These are phyloP conservation scores for Penicillium sp. DNA, from an alignment of 2,329 filamentous ascomycete genomes.

Conservation along the genomic window DNA sequence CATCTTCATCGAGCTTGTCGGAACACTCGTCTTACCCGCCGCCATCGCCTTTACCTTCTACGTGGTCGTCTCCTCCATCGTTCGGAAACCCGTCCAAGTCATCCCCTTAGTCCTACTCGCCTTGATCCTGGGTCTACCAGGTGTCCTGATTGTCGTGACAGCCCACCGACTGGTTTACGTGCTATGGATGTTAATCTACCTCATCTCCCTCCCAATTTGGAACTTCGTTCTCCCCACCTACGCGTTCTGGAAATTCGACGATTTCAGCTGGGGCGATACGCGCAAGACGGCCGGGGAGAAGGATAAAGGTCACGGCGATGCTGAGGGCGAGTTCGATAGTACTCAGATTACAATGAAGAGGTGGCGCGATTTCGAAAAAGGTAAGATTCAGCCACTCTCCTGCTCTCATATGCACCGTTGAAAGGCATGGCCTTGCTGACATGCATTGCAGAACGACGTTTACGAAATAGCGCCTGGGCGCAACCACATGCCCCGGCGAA, in stretches of 20 bases:
- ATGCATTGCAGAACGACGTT: slow-evolving; percentile 40
- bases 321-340: slow-evolving; percentile 95
- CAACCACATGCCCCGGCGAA: slow-evolving; percentile 28
- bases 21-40: slow-evolving; percentile 91
- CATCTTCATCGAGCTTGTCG: slow-evolving; percentile 91
- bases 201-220: slow-evolving; percentile 91
- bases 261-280: slow-evolving; percentile 99
- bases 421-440: background rate
- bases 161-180: slow-evolving; percentile 93
- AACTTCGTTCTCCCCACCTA: slow-evolving; percentile 95
- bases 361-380: slow-evolving; percentile 94
- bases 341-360: slow-evolving; percentile 99
- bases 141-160: slow-evolving; percentile 87
- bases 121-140: slow-evolving; percentile 91
- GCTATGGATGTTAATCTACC: slow-evolving; percentile 95
- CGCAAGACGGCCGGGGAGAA: slow-evolving; percentile 92
- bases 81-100: slow-evolving; percentile 74
- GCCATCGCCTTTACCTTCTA: slow-evolving; percentile 98
- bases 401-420: background rate
- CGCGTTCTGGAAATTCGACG: slow-evolving; percentile 99
- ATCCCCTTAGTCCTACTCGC: slow-evolving; percentile 89
- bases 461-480: slow-evolving; percentile 34
- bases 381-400: slow-evolving; percentile 43
- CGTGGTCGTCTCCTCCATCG: slow-evolving; percentile 86
- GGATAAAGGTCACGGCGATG: slow-evolving; percentile 79